These are phyloP conservation scores for Acanthamoeba divionensis DNA, from an alignment of 208 protist genomes.

Conservation along the genomic window DNA sequence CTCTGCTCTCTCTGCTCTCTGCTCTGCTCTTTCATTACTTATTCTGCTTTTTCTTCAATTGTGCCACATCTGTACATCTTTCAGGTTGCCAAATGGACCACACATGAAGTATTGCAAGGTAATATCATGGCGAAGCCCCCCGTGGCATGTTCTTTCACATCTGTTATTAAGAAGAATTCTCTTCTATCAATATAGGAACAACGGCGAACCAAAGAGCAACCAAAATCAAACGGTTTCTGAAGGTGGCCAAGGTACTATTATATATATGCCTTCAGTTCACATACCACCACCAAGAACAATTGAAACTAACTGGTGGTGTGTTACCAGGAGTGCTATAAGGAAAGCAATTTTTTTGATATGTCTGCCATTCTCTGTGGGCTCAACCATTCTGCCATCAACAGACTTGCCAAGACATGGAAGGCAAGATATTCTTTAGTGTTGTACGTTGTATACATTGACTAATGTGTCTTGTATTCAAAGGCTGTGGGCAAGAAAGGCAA, in stretches of 20 bases:
- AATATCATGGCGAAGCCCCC: neutral
- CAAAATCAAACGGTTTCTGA: neutral
- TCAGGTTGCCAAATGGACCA: neutral
- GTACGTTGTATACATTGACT: neutral
- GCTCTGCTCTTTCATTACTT: no score
- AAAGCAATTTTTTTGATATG: conserved; percentile 53
- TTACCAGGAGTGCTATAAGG: neutral
- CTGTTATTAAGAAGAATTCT: no score
- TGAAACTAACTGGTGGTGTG: neutral
- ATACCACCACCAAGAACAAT: neutral
- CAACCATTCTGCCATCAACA: conserved; percentile 10
- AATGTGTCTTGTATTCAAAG: neutral
- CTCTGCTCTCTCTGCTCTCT: no score
- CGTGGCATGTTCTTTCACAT: no score
- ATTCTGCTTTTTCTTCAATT: neutral
- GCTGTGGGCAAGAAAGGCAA: conserved; percentile 1
- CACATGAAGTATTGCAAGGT: neutral
- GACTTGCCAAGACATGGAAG: conserved; percentile 32
- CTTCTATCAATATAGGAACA: no score
- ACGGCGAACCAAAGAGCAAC: no score
- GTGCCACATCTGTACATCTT: neutral
- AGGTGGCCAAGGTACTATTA: neutral
- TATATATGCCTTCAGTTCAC: neutral
- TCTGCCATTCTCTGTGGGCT: conserved; percentile 28
- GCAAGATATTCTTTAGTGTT: neutral